Base-by-base conservation (phyloP, 2,329 filamentous ascomycete genomes). In the Alternaria dauci region DNA sequence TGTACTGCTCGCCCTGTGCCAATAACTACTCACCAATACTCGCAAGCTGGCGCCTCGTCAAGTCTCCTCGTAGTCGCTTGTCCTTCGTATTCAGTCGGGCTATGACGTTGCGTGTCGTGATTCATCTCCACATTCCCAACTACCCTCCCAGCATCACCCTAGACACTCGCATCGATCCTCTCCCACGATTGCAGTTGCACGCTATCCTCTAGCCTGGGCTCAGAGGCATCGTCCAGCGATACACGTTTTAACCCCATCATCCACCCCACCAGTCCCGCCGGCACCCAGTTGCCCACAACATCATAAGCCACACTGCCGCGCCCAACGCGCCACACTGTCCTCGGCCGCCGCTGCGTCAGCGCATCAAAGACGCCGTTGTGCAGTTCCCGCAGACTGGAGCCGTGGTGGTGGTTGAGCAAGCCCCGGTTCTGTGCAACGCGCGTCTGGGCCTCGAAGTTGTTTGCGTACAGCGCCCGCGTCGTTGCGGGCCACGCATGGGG, bases 291-390 rank as follows among this genome's bases (percentile, higher is more conserved):
- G 6, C 94, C 95, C 8, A 98, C 90, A 30, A 97, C 84, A 39
- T 92, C 91, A 78, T 98, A 98, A 0, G 93, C 84, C 57, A 90
- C 84, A 52, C 93, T 92, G 7, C 95, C 95, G 52, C 93, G 87
- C 1, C 95, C 95, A 16, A 97, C 90, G 59, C 92, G 89, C 66
- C 94, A 87, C 1, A 91, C 86, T 36, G 86, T 82, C 47, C 82
- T 83, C 26, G 85, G 86, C 50, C 76, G 75, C 67, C 86, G 86
- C 43, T 87, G 86, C 65, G 92, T 89, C 55, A 98, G 86, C 34
- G 95, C 92, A 76, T 98, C 94, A 75, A 97, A 96, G 9, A 99
- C 90, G 2, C 91, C 89, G 73, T 93, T 90, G 79, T 98, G 92
- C 55, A 99, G 84, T 65, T 91, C 89, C 32, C 92, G 85, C 46